Evolutionary conservation across 2,329 filamentous ascomycete species (phyloP), one percentile per base, ranked within the genome.

Genomic region (Colletotrichum zoysiae): DNA sequence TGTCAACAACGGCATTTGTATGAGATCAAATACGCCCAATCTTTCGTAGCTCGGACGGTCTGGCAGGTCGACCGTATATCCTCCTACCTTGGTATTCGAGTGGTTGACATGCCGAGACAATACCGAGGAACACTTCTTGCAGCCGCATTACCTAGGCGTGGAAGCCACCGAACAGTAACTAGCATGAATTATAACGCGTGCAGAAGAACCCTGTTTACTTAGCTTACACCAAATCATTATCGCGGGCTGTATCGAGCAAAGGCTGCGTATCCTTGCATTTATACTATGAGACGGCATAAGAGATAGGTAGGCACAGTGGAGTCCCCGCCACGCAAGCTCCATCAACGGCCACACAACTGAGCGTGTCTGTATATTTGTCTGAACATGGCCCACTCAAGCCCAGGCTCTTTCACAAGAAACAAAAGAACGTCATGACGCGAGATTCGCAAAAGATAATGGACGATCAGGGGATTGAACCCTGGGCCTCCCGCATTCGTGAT

Each of bases 381-480:
- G 44, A 56, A 56, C 20, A 6, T n/a, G 23, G 5, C 48, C 4
- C 30, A n/a, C 26, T 55, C 33, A 9, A n/a, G 9, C 11, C 4
- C 20, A 12, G 8, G 12, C 9, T 11, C 33, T 5, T n/a, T 5
- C 11, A 3, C 5, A 23, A 38, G n/a, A 18, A 14, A 5, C 2
- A 5, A 30, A 42, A 5, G 14, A 5, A 46, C 7, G 7, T 46
- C 7, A 35, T 12, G 12, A 51, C 6, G 23, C 12, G 12, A 20
- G 9, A 5, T n/a, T 23, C 8, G 5, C 46, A 63, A 63, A 63
- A 51, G 8, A 2, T 33, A 35, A n/a, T 64, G 61, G 61, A 64
- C 61, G 61, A 55, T 55, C 61, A 55, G 61, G 61, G 61, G 61
- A 64, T 64, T 56, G 61, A 64, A 64, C 61, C 61, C 61, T 55